These are phyloP conservation scores for Eucalyptus cloeziana DNA, from an alignment of 345 rosid species.

Conservation along the genomic window DNA sequence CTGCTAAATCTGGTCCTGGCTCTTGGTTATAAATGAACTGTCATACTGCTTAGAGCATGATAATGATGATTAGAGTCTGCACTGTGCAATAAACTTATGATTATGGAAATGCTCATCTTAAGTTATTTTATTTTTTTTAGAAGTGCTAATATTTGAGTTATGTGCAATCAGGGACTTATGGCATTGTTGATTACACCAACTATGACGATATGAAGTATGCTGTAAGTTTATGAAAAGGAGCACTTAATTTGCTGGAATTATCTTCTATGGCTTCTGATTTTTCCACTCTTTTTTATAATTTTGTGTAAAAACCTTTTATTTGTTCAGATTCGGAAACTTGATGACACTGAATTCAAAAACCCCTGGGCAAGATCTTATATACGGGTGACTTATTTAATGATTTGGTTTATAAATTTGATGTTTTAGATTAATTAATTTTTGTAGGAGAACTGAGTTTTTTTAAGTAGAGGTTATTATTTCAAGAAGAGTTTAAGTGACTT, in stretches of 20 bases:
- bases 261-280: not conserved
- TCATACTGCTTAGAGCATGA: not conserved
- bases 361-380: slow-evolving; percentile 78
- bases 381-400: slow-evolving; percentile 23
- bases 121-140: not conserved
- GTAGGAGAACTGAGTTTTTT: not conserved
- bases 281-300: not conserved
- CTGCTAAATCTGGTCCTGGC: not conserved
- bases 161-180: slow-evolving; percentile 64
- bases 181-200: slow-evolving; percentile 86
- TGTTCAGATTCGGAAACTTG: slow-evolving; percentile 55
- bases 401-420: not conserved
- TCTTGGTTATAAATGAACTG: not conserved
- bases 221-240: slow-evolving; percentile 30
- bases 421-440: not conserved
- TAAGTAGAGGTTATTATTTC: not conserved
- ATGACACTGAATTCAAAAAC: slow-evolving; percentile 79
- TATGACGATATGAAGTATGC: slow-evolving; percentile 95
- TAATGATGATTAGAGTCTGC: not conserved
- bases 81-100: not conserved
- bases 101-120: not conserved
- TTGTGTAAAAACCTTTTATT: not conserved
- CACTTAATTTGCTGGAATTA: not conserved
- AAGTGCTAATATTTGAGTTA: not conserved
- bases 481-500: not conserved